Base-by-base conservation (phyloP, 1,139 yeast species). In the Nematodospora anomalae region DNA sequence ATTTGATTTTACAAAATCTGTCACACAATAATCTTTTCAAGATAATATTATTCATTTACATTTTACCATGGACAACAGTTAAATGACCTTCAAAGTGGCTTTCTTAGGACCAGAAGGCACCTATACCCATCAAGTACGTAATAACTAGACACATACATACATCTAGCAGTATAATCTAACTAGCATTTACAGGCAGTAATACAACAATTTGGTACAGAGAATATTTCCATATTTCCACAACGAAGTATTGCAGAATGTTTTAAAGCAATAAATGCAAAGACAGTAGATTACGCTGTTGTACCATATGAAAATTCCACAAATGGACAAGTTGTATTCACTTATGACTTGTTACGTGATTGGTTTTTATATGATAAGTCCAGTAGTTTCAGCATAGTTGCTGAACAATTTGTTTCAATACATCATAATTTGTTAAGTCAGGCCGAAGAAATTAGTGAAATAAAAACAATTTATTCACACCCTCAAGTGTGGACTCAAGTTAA, bases 401-500 rank as follows among this genome's bases (percentile, higher is more conserved):
- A 88, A 50, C 90, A 86, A 48, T 84, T 78, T 53, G 97, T 92
- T 2, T 63, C 84, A 1, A 86, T 92, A 40, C 83, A 82, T 42
- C 97, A 92, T 61, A 82, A 83, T 55, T 64, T 90, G 35, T 68
- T 89, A 36, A 67, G 82, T 1, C 67, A 73, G 33, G 66, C 76
- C 2, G 56, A 55, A 12, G 67, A 67, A 22, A 49, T 80, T 1
- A 52, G 63, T 1, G 57, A 73, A 12, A 71, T 83, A 36, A 61
- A 62, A 11, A 76, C 72, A 26, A 73, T 92, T 16, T 86, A 86
- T 62, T 84, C 96, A 3, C 98, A 92, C 58, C 97, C 98, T 3
- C 98, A 92, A 57, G 98, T 89, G 0, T 92, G 98, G 98, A 95
- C 97, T 3, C 98, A 92, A 56, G 83, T 87, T 30, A 68, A 75